These are phyloP conservation scores for Beauveria sp. DNA, from an alignment of 2,329 filamentous ascomycete species.

Conservation along the genomic window DNA sequence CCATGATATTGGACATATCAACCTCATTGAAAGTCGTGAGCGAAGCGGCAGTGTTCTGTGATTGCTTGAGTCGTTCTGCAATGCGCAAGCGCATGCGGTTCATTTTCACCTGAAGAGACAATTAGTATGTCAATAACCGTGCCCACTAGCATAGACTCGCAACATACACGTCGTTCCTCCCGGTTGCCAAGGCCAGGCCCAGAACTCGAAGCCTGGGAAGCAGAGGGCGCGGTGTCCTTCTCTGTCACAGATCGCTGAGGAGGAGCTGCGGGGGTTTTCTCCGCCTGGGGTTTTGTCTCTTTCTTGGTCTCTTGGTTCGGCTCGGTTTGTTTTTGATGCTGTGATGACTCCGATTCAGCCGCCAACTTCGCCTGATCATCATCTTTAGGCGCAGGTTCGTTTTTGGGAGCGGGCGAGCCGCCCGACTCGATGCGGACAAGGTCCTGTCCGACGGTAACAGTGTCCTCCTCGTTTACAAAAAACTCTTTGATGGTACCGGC, in stretches of 20 bases:
- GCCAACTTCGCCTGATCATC: slow-evolving; percentile 18
- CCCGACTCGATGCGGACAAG: slow-evolving; percentile 80
- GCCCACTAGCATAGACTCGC: neutral
- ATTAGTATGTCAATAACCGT: neutral
- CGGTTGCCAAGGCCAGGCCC: slow-evolving; percentile 56
- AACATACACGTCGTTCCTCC: slow-evolving; percentile 77
- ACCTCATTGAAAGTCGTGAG: slow-evolving; percentile 99
- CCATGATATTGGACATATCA: slow-evolving; percentile 96
- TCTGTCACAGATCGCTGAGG: slow-evolving; percentile 6
- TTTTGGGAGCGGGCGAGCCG: slow-evolving; percentile 37
- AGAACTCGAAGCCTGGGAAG: slow-evolving; percentile 10
- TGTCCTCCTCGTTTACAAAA: slow-evolving; percentile 88
- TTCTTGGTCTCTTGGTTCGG: slow-evolving; percentile 20
- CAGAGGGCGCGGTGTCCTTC: slow-evolving; percentile 19
- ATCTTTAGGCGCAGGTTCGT: slow-evolving; percentile 31
- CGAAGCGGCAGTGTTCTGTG: slow-evolving; percentile 95
- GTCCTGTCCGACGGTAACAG: slow-evolving; percentile 89
- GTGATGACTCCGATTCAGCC: slow-evolving; percentile 14
- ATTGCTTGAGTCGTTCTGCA: slow-evolving; percentile 96
- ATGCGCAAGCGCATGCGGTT: slow-evolving; percentile 98
- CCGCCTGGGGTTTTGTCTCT: slow-evolving; percentile 24
- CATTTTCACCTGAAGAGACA: slow-evolving; percentile 82
- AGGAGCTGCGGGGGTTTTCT: slow-evolving; percentile 8
- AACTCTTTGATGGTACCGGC: slow-evolving; percentile 89
- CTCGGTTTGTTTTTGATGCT: slow-evolving; percentile 20